These are phyloP conservation scores for Immersiporthe knoxdaviesiana DNA, from an alignment of 2,329 filamentous ascomycete genomes.

Conservation along the genomic window DNA sequence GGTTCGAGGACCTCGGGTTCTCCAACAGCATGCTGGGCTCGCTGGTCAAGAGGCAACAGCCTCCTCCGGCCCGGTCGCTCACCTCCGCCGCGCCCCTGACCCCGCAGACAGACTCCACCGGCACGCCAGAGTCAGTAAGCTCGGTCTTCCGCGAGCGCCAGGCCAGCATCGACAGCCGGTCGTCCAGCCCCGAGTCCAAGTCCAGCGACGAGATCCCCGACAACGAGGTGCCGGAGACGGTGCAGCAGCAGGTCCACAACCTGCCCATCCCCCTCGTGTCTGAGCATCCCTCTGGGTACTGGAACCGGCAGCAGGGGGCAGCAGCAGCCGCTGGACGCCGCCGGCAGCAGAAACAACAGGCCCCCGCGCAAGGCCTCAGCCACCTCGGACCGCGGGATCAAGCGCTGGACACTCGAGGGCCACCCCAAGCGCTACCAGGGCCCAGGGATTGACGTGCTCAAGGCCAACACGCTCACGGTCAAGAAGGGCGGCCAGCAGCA, in stretches of 20 bases:
- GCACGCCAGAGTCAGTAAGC: slow-evolving; percentile 17
- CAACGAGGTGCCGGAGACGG: slow-evolving; percentile 28
- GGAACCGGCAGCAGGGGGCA: slow-evolving; percentile 36
- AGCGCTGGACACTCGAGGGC: slow-evolving; percentile 44
- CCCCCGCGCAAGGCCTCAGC: slow-evolving; percentile 34
- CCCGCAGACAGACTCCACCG: background rate
- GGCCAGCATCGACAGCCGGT: slow-evolving; percentile 22
- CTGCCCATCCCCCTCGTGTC: slow-evolving; percentile 44
- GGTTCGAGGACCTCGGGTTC: slow-evolving; percentile 58
- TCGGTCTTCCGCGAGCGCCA: slow-evolving; percentile 22
- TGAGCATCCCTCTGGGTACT: slow-evolving; percentile 41
- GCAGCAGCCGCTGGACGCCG: slow-evolving; percentile 22
- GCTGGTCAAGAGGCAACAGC: slow-evolving; percentile 37
- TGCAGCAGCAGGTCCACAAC: slow-evolving; percentile 37
- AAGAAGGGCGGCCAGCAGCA: slow-evolving; percentile 22
- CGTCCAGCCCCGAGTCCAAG: slow-evolving; percentile 18
- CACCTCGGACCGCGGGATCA: slow-evolving; percentile 34
- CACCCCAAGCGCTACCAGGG: slow-evolving; percentile 39
- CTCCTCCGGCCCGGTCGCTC: background rate
- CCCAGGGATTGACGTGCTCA: slow-evolving; percentile 31
- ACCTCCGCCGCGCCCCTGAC: background rate
- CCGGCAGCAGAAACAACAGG: too few relatives aligned
- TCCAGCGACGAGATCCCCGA: slow-evolving; percentile 29
- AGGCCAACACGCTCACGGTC: slow-evolving; percentile 32
- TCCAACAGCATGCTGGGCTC: slow-evolving; percentile 42